A percentile compares a stretch with the other conserved stretches of the same genome.
These are phyloP conservation scores for Calocybe cyanea DNA, from an alignment of 768 basidiomycete genomes.

Conservation along the genomic window DNA sequence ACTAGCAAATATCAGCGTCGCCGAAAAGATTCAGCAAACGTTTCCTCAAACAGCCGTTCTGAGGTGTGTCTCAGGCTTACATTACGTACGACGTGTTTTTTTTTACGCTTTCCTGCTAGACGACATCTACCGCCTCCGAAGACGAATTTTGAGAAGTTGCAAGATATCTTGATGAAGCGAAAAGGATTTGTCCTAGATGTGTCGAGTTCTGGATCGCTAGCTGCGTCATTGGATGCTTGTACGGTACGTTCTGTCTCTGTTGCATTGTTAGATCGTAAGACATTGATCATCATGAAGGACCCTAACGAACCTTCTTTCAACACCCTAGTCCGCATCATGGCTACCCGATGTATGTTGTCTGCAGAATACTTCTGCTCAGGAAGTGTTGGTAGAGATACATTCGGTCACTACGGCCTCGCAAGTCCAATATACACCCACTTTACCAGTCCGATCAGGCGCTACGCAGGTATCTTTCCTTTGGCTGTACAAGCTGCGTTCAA, in stretches of 20 bases:
- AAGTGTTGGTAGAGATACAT: constrained; percentile 86
- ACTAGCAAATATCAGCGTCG: constrained; percentile 94
- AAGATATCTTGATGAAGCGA: constrained; percentile 86
- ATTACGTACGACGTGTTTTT: neutral
- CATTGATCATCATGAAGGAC: constrained; percentile 47
- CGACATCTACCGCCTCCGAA: constrained; percentile 90
- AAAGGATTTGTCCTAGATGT: constrained; percentile 84
- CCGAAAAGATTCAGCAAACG: constrained; percentile 84
- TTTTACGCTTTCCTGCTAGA: constrained; percentile 31
- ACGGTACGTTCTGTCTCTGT: constrained; percentile 43
- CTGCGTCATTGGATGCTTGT: constrained; percentile 83
- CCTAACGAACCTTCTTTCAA: constrained; percentile 87
- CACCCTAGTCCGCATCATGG: constrained; percentile 97
- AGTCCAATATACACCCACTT: constrained; percentile 98
- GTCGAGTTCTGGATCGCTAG: constrained; percentile 86
- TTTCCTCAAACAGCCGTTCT: constrained; percentile 96
- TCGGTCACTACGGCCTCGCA: constrained; percentile 97
- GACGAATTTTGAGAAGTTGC: constrained; percentile 92
- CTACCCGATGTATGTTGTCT: constrained; percentile 95
- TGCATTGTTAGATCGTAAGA: neutral
- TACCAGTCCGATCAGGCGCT: constrained; percentile 94
- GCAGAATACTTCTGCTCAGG: constrained; percentile 99
- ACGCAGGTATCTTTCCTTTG: constrained; percentile 61
- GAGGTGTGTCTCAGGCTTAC: constrained; percentile 39
- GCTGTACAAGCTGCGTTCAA: neutral